A percentile compares a stretch with the other conserved stretches of the same genome.
phyloP scores from a whole-genome alignment of 1,139 yeast genomes.

The Tardiomyces depauwii region DNA sequence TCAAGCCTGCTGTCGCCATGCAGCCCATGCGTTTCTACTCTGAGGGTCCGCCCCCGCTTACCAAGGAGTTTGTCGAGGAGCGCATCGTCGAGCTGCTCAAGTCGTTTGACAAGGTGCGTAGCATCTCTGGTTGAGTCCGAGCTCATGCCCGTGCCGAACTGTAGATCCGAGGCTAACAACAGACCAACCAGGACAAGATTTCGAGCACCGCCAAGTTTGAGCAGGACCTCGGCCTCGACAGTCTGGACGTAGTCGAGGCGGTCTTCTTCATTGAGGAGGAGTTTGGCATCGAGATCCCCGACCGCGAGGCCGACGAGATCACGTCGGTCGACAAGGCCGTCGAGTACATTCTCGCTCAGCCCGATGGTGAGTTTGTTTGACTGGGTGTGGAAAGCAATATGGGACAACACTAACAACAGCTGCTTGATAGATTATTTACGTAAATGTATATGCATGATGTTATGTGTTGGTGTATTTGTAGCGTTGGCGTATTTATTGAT shows the following conservation, averaged over 20 bases:
- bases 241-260: slow-evolving; percentile 81
- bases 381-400: too few species aligned
- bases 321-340: slow-evolving; percentile 78
- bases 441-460: too few species aligned
- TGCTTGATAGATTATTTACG: too few species aligned
- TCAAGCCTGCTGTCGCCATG: background rate
- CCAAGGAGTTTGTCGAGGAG: slow-evolving; percentile 41
- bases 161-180: background rate
- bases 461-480: too few species aligned
- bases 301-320: slow-evolving; percentile 72
- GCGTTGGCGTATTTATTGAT: too few species aligned
- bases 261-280: slow-evolving; percentile 82
- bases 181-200: slow-evolving; percentile 31
- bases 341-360: slow-evolving; percentile 61
- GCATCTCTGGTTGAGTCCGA: too few species aligned
- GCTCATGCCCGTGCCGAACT: slow-evolving; percentile 2
- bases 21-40: slow-evolving; percentile 16
- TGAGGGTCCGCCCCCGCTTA: slow-evolving; percentile 27
- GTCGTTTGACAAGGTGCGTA: slow-evolving; percentile 57
- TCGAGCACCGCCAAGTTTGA: slow-evolving; percentile 50
- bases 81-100: slow-evolving; percentile 68
- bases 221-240: slow-evolving; percentile 75
- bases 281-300: slow-evolving; percentile 60
- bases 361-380: slow-evolving; percentile 38
- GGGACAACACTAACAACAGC: too few species aligned